Base-by-base conservation (phyloP, 1,284 basidiomycete genomes). In the Ganoderma boninense region DNA sequence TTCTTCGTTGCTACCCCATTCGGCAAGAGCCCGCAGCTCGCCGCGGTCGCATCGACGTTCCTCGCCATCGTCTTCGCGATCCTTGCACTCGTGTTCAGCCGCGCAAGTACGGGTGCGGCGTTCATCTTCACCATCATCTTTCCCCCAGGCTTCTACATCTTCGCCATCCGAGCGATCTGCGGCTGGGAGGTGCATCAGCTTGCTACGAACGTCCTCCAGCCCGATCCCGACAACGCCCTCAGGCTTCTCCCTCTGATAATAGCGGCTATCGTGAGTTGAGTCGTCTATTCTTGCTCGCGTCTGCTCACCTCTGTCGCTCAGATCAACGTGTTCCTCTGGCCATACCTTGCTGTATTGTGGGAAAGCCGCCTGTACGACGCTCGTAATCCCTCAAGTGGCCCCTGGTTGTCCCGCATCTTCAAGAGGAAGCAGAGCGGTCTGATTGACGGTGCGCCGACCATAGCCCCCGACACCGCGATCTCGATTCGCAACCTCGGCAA, bases 81-180 rank as follows among this genome's bases (percentile, higher is more conserved):
- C 65, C 76, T 94, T n/a, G 93, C 90, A 0, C 79, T 93, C 46
- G 85, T 91, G 0, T 83, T 90, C 69, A 80, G 82, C 35, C 73
- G 76, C 26, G 84, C 87, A 2, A 79, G 82, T 3, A 87, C 85
- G 10, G 84, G 80, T 2, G 83, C 82, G 1, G 88, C 87, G 8
- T 87, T 89, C 66, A 82, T 94, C 42, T 90, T 92, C 75, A 87
- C 90, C 0, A 76, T 95, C 64, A 79, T 95, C 49, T 93, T 95
- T 77, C 94, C 93, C 0, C 90, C 93, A 0, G 87, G 87, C 14
- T 94, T 89, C 79, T 94, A 92, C 75, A 85, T 93, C 20, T 95
- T 93, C 74, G 88, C 89, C n/a, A 87, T 90, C 32, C 85, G 90
- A 60, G 87, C 87, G 2, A 86, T 94, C 4, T 87, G 87, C 66